Base-by-base conservation (phyloP, 768 basidiomycete genomes). In the Amanita rimosa region DNA sequence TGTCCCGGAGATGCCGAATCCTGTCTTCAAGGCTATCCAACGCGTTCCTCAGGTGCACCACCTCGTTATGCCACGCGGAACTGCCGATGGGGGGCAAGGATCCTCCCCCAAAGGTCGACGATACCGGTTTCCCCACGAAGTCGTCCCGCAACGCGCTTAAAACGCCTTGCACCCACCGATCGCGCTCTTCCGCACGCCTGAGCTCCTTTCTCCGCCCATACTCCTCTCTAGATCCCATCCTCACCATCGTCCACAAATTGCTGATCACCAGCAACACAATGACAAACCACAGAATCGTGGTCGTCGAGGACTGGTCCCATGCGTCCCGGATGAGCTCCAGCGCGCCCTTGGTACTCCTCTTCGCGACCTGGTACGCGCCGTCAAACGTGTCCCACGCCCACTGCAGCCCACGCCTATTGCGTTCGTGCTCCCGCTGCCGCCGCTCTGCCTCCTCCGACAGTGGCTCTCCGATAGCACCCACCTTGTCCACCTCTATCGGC, bases 311-410 rank as follows among this genome's bases (percentile, higher is more conserved):
- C 57, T 85, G 78, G 47, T 88, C 86, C 85, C 84, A 86, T 0
- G 79, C 80, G 58, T 92, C 89, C 46, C 65, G 68, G 50, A 92
- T 69, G 37, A 92, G 79, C 67, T 90, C 89, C 52, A 90, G 59
- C 21, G 85, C 83, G 16, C 79, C 85, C 40, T 64, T 70, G 37
- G 85, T 76, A 52, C 84, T 87, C 59, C 79, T 78, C 57, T 66
- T 69, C 26, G 78, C 87, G 52, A 92, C 88, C 54, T 75, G 71
- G 52, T 68, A 74, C 1, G 89, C 82, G 8, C 86, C 89, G 26
- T 81, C 82, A 61, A 87, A 75, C 41, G 89, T 92, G 55, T 92
- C 89, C 67, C 79, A 86, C 2, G 88, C 88, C 89, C 89, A 92
- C 57, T 92, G 89, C 54, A 90, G 65, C 0, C 80, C 80, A 14